Evolutionary conservation across 75 land plant genomes (phyloP).

Genomic region (Azolla pinnata): DNA sequence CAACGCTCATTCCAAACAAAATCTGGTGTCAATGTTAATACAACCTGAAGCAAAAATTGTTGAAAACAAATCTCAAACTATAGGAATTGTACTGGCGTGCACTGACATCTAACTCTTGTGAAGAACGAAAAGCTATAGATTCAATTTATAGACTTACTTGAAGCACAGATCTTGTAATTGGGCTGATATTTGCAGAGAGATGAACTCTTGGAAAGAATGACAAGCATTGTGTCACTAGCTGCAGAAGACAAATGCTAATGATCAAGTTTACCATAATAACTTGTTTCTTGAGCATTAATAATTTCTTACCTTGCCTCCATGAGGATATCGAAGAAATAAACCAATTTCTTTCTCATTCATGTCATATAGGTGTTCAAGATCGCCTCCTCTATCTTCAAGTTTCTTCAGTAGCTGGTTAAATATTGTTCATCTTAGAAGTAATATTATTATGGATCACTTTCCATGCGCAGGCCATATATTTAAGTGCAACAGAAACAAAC

Average conservation of each 20-base stretch:
- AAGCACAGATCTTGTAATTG: conserved; percentile 91
- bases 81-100: no score
- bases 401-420: conserved; percentile 64
- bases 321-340: conserved; percentile 61
- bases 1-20: conserved; percentile 90
- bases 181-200: conserved; percentile 86
- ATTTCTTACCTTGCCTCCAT: conserved; percentile 84
- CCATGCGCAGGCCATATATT: no score
- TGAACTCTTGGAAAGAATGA: conserved; percentile 75
- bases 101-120: no score
- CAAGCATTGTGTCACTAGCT: conserved; percentile 78
- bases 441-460: no score
- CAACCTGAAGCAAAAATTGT: conserved; percentile 67
- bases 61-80: no score
- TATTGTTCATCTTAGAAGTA: no score
- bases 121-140: no score
- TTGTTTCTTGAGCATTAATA: not conserved
- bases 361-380: conserved; percentile 67
- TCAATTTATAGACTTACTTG: conserved; percentile 54
- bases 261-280: not conserved
- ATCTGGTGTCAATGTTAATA: conserved; percentile 63
- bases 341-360: conserved; percentile 96
- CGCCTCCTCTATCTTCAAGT: conserved; percentile 75
- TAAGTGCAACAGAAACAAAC: no score
- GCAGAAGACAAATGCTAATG: conserved; percentile 10